Percentiles rank a stretch among this genome's conserved stretches.
Evolutionary conservation across 1,139 yeast genomes (phyloP).

Genomic region (Magnusiomyces fungicola): DNA sequence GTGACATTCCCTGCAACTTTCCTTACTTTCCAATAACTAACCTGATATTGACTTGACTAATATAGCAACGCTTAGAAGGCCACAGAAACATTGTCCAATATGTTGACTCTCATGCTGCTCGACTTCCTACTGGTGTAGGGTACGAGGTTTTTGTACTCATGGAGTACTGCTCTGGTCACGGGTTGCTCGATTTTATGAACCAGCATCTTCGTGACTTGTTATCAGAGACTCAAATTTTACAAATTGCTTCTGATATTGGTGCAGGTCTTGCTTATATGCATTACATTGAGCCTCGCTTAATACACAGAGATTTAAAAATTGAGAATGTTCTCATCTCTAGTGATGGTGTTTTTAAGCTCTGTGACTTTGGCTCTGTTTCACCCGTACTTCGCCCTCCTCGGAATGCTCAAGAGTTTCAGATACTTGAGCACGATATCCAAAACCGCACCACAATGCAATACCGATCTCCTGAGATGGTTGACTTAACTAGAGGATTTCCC

Average conservation of each 20-base stretch:
- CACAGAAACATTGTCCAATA: conserved; percentile 77
- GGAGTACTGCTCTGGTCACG: conserved; percentile 83
- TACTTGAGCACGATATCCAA: conserved; percentile 73
- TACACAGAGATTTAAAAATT: conserved; percentile 91
- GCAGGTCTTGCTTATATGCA: conserved; percentile 87
- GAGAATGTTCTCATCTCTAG: conserved; percentile 84
- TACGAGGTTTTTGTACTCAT: conserved; percentile 86
- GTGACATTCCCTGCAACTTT: too few species aligned
- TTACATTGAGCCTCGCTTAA: conserved; percentile 66
- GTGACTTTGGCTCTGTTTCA: conserved; percentile 94
- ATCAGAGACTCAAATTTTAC: conserved; percentile 72
- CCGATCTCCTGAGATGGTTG: conserved; percentile 95
- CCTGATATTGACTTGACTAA: background rate
- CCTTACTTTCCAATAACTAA: too few species aligned
- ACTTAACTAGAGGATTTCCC: conserved; percentile 72
- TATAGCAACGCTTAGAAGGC: conserved; percentile 59
- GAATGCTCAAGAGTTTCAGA: conserved; percentile 56
- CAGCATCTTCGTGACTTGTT: conserved; percentile 75
- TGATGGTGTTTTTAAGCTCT: conserved; percentile 66
- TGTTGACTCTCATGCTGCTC: conserved; percentile 92
- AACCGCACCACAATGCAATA: conserved; percentile 97
- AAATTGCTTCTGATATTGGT: conserved; percentile 76
- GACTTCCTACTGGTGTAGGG: conserved; percentile 42
- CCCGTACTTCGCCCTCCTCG: conserved; percentile 58
- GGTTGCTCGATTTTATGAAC: conserved; percentile 90